Conservation (phyloP, 768 basidiomycete species). For the Coprinellus micaceus region DNA sequence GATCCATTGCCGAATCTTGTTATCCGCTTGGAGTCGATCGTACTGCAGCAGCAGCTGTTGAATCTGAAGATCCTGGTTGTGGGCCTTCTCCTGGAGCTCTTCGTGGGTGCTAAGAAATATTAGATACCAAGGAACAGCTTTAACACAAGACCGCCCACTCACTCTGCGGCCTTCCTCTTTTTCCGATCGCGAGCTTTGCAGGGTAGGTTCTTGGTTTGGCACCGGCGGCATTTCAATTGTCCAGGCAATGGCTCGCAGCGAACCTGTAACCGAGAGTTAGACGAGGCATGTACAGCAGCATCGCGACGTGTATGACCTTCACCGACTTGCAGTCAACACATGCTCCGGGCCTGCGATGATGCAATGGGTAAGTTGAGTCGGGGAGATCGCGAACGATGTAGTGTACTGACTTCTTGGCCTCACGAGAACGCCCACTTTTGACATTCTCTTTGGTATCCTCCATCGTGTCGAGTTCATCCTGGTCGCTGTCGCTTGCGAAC, state of each 20-base stretch:
- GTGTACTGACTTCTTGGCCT: not conserved
- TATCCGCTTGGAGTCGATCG: conserved; percentile 37
- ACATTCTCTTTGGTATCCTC: conserved; percentile 3
- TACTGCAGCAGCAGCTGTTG: conserved; percentile 40
- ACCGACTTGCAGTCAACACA: conserved; percentile 58
- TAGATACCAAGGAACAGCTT: not conserved
- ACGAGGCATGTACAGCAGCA: not conserved
- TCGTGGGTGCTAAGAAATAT: conserved; percentile 45
- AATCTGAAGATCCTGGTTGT: conserved; percentile 44
- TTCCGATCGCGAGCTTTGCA: conserved; percentile 49
- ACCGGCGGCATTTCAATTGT: conserved; percentile 46
- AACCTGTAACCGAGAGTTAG: conserved; percentile 31
- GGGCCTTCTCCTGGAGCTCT: conserved; percentile 44
- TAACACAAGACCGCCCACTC: conserved; percentile 16
- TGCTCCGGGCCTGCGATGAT: conserved; percentile 39
- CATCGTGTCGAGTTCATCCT: conserved; percentile 11
- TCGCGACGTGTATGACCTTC: no score
- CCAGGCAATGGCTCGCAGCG: conserved; percentile 47
- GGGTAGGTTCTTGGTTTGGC: conserved; percentile 41
- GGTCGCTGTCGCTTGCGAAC: conserved; percentile 6
- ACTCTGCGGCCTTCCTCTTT: conserved; percentile 58
- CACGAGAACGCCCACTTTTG: not conserved
- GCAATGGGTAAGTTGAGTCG: not conserved
- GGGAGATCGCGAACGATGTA: not conserved
- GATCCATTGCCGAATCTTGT: conserved; percentile 41